Evolutionary conservation across 2,329 filamentous ascomycete species (phyloP), one percentile per base, ranked within the genome.

Genomic region (Cladosporium sp.): DNA sequence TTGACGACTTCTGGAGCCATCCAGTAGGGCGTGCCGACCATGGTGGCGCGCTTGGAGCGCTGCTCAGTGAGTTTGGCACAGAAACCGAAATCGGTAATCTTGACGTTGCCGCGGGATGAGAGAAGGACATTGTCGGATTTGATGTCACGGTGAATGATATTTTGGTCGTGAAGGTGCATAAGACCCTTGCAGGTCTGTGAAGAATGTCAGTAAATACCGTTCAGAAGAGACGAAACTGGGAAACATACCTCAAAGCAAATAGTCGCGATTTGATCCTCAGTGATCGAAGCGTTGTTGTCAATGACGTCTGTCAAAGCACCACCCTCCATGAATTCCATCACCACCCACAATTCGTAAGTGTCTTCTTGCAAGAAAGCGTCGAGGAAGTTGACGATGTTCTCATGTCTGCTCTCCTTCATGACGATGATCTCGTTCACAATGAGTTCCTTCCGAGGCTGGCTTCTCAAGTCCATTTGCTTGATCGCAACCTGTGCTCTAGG

Each of bases 291-390:
- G 74, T 97, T 99, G 77, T 97, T 97, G 75, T 99, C 94, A 75
- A 99, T 99, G 60, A 99, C 91, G 79, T 99, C 94, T 1, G 94
- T 99, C 73, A 99, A 78, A 61, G 94, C 90, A 77, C 94, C 94
- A 67, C 94, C 94, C 77, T 99, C 94, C 94, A 99, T 99, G 70
- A 92, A 99, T 77, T 99, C 94, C 94, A 99, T 96, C 53, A 99
- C 93, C 10, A 99, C 91, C 94, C 94, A 99, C n/a, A 99, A 83
- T 73, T 99, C 94, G 56, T 89, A 84, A 68, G 90, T 91, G 74
- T 94, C 93, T 73, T 97, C 96, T 69, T 94, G 90, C 70, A 99
- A 78, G 80, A 97, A 99, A 3, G 93, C 92, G 67, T 99, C 94
- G 34, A 99, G 79, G 77, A 96, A 99, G 77, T 99, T 99, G 75